Base-by-base conservation (phyloP, 2,329 filamentous ascomycete genomes). In the Fusarium pseudograminearum region DNA sequence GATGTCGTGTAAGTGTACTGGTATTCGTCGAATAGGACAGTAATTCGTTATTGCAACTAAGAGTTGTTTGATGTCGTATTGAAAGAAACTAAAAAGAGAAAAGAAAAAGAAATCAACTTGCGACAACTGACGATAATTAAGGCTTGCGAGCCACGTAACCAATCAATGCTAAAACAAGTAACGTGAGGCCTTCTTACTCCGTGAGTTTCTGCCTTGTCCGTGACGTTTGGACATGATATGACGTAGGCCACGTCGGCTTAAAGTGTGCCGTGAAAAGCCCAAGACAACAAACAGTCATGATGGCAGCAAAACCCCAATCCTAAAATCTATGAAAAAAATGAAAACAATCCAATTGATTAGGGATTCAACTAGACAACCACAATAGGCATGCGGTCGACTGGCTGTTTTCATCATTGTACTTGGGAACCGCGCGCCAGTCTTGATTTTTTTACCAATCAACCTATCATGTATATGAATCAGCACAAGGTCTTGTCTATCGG, bases 241-340 rank as follows among this genome's bases (percentile, higher is more conserved):
- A 67, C 63, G 64, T 67, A 67, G 55, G 48, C 61, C 61, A 46
- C 47, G 61, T 61, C 55, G 61, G 62, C 54, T 47, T 42, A 60
- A 33, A 56, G 57, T 58, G 69, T 71, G 65, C 58, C 38, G 38
- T 57, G 28, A 51, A 41, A 48, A 9, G 33, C 28, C 16, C 44
- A 36, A 69, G 33, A 61, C 33, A 28, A 28, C 11, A 40, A 20
- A 40, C n/a, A 47, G 16, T 55, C 34, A 38, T 44, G 42, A 45
- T 38, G 26, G n/a, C 16, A 28, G n/a, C 34, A 36, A 38, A 52
- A 15, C 48, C 24, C 24, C 34, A 52, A 51, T 14, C 33, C 14
- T 18, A 8, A 16, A 51, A 20, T 40, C 22, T 12, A 40, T 28
- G 24, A 26, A 20, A 16, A 51, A 41, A 14, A 18, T 11, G 34